These are phyloP conservation scores for Daldinia childiae DNA, from an alignment of 495 filamentous ascomycete species.

Conservation along the genomic window DNA sequence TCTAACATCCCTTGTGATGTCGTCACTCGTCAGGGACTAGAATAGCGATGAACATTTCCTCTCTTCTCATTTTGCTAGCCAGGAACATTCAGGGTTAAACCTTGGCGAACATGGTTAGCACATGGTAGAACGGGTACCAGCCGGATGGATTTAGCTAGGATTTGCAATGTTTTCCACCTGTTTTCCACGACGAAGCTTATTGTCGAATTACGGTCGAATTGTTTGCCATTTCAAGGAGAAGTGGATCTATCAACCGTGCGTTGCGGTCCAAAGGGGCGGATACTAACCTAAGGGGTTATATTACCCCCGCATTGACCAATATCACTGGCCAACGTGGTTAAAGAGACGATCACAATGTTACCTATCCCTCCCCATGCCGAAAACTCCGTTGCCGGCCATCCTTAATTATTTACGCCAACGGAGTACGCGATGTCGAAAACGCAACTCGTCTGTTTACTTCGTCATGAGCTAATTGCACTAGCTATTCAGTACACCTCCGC, in stretches of 20 bases:
- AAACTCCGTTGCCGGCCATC: conserved; percentile 5
- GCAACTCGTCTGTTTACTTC: neutral
- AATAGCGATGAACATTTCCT: conserved; percentile 38
- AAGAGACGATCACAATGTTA: conserved; percentile 39
- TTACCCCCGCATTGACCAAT: conserved; percentile 16
- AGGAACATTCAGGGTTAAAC: conserved; percentile 8
- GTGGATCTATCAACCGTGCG: conserved; percentile 33
- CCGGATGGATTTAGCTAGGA: conserved; percentile 23
- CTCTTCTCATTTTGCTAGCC: conserved; percentile 15
- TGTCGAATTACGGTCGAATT: conserved; percentile 11
- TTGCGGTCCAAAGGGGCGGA: conserved; percentile 27
- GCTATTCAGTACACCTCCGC: neutral
- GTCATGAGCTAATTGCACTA: neutral
- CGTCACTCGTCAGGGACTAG: conserved; percentile 37
- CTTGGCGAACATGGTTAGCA: conserved; percentile 35
- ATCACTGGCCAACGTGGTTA: conserved; percentile 6
- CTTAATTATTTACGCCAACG: conserved; percentile 3
- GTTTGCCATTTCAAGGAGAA: conserved; percentile 11
- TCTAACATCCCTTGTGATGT: conserved; percentile 28
- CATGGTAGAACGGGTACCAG: conserved; percentile 25
- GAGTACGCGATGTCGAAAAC: neutral
- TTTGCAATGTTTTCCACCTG: conserved; percentile 13
- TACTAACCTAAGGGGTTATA: conserved; percentile 18
- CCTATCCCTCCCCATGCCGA: conserved; percentile 14
- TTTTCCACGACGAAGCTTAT: conserved; percentile 9